Evolutionary conservation across 2,329 filamentous ascomycete genomes (phyloP), one percentile per base, ranked within the genome.

Genomic region (Penicillium crustosum): DNA sequence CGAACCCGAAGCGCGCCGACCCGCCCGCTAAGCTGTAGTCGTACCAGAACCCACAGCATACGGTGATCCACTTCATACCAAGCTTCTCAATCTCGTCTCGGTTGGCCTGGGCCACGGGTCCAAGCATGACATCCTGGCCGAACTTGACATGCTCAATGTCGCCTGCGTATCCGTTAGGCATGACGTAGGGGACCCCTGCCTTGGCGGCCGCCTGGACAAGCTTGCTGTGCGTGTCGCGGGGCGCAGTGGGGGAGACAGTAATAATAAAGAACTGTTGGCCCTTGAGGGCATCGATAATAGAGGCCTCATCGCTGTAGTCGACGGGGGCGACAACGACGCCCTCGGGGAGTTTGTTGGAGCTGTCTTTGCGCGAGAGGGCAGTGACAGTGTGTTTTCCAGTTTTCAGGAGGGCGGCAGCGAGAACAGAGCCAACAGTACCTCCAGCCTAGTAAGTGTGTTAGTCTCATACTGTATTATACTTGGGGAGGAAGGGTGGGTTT

Each of bases 231-330:
- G 77, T 77, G 10, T 80, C 79, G 0, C 59, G 68, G 0, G 81
- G 75, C 0, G 81, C 82, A 0, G 48, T 69, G 1, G 72, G 67
- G 12, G 76, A 60, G 58, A 87, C 67, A 10, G 83, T 84, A 53
- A 87, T 85, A 62, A 86, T 74, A 3, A 87, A 73, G 38, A 79
- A 80, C n/a, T 87, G 78, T 59, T 87, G 82, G 57, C 76, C 83
- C 31, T 73, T 66, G 2, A 87, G 78, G 2, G 82, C 83, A 0
- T 69, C 66, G 0, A 82, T 74, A 9, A 87, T 66, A 1, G 79
- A 75, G 6, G 66, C 60, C 4, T 77, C 72, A 19, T 81, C 71
- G 15, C 77, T 64, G 68, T 86, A 86, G 72, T 84, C 75, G 19
- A 86, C 75, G 2, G 62, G 53, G 39, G 70, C 75, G 23, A 76